Base-by-base conservation (phyloP, 768 basidiomycete species). In the Rossbeevera mucosa region DNA sequence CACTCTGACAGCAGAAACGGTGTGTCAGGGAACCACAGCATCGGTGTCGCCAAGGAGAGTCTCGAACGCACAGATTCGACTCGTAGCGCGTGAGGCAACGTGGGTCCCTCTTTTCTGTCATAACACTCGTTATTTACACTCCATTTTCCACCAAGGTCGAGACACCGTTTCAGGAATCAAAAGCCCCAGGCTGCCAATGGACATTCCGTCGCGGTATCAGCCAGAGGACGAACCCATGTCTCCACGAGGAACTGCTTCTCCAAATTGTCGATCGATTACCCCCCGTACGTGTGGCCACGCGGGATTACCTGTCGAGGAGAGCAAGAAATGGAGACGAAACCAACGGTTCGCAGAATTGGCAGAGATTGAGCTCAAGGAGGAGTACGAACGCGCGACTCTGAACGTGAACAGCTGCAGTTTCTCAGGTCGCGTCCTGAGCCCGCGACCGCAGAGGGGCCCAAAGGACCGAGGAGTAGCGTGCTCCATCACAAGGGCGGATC, bases 171-270 rank as follows among this genome's bases (percentile, higher is more conserved):
- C 81, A 81, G 14, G 74, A 76, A 12, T 80, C 77, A 26, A 81
- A 78, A 58, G 85, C 11, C 86, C 85, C 28, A 79, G 80, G n/a
- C 65, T 86, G 21, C 81, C 85, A 1, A 66, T 79, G 48, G 76
- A 81, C 56, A 69, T 89, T 9, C 84, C 86, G 3, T 78, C 76
- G 38, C 80, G 81, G 26, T 90, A 86, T 57, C 77, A 80, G 58
- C 65, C 78, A 6, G 48, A 61, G 2, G 78, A 78, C 26, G 67
- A 64, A 12, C 74, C 72, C 43, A 58, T 70, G 16, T 75, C 77
- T 3, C 76, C 80, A 14, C 72, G 71, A 11, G 57, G 56, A 31
- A 31, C 31, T 11, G 28, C 28, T 11, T 28, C 28, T 8, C 59
- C 73, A 8, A 56, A 56, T 26, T 8, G 6, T 26, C 8, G 26